Evolutionary conservation across 352 stramenopile species (phyloP).

Genomic region (Saprolegnia parasitica): DNA sequence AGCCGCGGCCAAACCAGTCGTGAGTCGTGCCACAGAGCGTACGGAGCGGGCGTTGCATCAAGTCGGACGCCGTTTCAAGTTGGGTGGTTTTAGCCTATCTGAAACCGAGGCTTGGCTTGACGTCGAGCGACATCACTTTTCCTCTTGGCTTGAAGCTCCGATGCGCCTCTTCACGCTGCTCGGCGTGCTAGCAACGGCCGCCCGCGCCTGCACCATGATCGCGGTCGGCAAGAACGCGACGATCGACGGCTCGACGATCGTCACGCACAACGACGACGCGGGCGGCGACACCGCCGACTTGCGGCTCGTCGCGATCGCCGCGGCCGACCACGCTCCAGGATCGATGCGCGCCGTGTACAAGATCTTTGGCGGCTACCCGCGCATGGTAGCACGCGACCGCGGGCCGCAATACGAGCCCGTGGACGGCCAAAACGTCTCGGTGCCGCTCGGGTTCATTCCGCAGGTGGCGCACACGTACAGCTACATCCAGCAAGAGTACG

Average conservation of each 20-base stretch:
- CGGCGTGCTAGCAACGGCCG: not conserved
- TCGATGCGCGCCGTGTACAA: conserved; percentile 18
- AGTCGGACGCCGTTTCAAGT: conserved; percentile 2
- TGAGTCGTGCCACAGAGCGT: not conserved
- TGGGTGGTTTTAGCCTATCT: not conserved
- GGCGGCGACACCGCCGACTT: conserved; percentile 27
- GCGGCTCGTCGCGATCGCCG: conserved; percentile 19
- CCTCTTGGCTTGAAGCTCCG: not conserved
- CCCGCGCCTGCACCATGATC: conserved; percentile 27
- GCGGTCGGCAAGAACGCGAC: conserved; percentile 25
- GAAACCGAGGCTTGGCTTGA: not conserved
- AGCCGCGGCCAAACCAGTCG: not conserved
- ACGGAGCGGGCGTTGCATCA: not conserved
- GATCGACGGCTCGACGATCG: conserved; percentile 29
- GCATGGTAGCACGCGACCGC: conserved; percentile 3
- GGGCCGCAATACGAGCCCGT: conserved; percentile 4
- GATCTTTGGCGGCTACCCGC: conserved; percentile 21
- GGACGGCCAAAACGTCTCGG: conserved; percentile 11
- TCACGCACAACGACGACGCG: conserved; percentile 30
- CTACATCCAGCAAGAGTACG: conserved; percentile 69
- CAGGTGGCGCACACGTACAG: conserved; percentile 59
- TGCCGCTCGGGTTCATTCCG: conserved; percentile 39
- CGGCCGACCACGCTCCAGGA: not conserved
- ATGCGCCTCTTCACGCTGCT: conserved; percentile 1
- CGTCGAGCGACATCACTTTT: not conserved